Conservation (phyloP, 371 early-diverging fungal species). For the Mucor circinelloides region DNA sequence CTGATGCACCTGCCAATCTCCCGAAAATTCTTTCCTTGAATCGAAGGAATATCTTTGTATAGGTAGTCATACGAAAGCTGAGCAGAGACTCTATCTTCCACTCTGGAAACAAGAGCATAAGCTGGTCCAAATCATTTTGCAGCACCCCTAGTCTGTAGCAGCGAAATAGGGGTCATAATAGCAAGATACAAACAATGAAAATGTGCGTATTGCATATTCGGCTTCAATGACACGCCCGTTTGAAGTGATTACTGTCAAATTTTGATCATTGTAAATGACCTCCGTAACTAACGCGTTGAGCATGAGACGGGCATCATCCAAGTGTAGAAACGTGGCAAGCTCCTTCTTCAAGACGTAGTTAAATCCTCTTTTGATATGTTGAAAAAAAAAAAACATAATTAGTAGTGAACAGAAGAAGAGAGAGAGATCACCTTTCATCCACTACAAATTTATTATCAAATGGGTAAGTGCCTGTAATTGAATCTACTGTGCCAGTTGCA, state of each 20-base stretch:
- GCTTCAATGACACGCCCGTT: constrained; percentile 37
- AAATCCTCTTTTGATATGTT: constrained; percentile 39
- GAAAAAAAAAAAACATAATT: neutral
- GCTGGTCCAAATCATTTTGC: constrained; percentile 35
- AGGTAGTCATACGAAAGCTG: constrained; percentile 51
- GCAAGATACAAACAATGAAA: constrained; percentile 21
- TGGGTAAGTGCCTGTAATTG: constrained; percentile 35
- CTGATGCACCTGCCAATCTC: constrained; percentile 45
- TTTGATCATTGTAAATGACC: constrained; percentile 31
- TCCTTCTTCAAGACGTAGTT: constrained; percentile 43
- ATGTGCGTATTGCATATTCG: constrained; percentile 53
- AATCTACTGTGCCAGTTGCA: constrained; percentile 40
- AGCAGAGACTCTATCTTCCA: constrained; percentile 51
- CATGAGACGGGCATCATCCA: constrained; percentile 31
- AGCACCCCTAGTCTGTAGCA: constrained; percentile 44
- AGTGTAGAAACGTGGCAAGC: constrained; percentile 18
- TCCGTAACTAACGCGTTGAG: constrained; percentile 39
- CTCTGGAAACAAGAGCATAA: constrained; percentile 42
- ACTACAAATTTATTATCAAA: constrained; percentile 49
- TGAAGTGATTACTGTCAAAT: constrained; percentile 31
- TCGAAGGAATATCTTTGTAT: constrained; percentile 50
- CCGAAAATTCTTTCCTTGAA: constrained; percentile 48
- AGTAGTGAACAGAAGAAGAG: neutral
- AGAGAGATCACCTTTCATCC: constrained; percentile 30
- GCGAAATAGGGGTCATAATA: neutral